Conservation (phyloP, 2,329 filamentous ascomycete genomes). For the Ophiobolus disseminans region DNA sequence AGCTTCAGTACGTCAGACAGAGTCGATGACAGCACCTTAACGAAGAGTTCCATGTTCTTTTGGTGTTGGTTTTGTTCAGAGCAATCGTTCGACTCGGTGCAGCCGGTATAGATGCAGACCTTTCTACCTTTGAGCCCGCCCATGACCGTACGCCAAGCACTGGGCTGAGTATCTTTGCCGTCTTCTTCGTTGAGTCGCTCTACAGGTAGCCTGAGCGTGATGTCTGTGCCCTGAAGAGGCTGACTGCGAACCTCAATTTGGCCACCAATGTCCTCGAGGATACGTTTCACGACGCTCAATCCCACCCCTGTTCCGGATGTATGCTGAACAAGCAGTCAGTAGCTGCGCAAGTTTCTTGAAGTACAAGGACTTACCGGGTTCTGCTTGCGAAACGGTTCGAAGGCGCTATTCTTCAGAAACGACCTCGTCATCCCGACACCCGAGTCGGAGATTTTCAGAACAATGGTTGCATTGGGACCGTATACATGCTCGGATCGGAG, state of each 20-base stretch:
- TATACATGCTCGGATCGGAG: slow-evolving; percentile 13
- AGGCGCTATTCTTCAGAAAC: slow-evolving; percentile 32
- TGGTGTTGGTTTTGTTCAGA: background rate
- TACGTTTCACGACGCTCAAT: slow-evolving; percentile 28
- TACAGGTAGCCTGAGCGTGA: slow-evolving; percentile 10
- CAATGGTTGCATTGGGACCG: slow-evolving; percentile 8
- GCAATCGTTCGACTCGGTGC: background rate
- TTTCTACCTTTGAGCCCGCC: slow-evolving; percentile 16
- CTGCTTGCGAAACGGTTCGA: slow-evolving; percentile 40
- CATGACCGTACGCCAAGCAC: slow-evolving; percentile 4
- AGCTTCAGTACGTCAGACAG: slow-evolving; percentile 24
- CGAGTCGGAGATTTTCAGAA: slow-evolving; percentile 42
- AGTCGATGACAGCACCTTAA: slow-evolving; percentile 18
- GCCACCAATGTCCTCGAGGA: slow-evolving; percentile 26
- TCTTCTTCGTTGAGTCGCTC: slow-evolving; percentile 1
- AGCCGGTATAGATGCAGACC: slow-evolving; percentile 24
- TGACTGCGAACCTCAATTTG: slow-evolving; percentile 24
- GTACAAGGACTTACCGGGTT: slow-evolving; percentile 13
- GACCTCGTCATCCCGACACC: slow-evolving; percentile 35
- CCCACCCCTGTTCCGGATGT: slow-evolving; percentile 29
- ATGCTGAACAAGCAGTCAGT: slow-evolving; percentile 4
- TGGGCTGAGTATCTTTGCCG: background rate
- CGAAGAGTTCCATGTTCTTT: slow-evolving; percentile 16
- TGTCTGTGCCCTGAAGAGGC: slow-evolving; percentile 8
- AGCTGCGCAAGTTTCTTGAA: too few species aligned